These are phyloP conservation scores for Medicago lupulina DNA, from an alignment of 306 rosid species.

Conservation along the genomic window DNA sequence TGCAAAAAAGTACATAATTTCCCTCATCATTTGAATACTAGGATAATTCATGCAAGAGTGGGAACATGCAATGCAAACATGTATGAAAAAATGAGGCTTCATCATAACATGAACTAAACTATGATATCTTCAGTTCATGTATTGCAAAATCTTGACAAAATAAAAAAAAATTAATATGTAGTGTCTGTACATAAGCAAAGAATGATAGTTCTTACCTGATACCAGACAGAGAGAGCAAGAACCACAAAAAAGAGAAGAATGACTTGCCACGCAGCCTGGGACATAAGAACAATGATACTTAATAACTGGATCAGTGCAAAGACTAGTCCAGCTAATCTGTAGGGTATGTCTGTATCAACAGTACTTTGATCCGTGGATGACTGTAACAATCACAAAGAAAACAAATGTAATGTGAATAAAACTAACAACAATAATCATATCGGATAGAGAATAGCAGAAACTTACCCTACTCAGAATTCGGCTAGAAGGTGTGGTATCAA, in stretches of 20 bases:
- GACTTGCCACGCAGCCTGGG: constrained; percentile 84
- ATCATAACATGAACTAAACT: constrained; percentile 12
- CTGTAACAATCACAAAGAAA: constrained; percentile 51
- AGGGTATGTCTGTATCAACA: constrained; percentile 81
- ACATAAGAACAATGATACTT: constrained; percentile 76
- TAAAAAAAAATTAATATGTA: constrained; percentile 3
- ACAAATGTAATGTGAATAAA: not conserved
- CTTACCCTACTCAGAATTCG: constrained; percentile 81
- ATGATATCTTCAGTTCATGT: constrained; percentile 10
- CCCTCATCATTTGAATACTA: constrained; percentile 30
- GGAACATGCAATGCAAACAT: constrained; percentile 19
- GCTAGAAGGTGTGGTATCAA: constrained; percentile 88
- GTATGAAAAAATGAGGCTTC: constrained; percentile 6
- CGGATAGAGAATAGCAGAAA: constrained; percentile 34
- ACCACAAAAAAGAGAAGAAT: constrained; percentile 67
- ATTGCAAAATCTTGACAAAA: not conserved
- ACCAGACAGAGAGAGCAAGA: constrained; percentile 73
- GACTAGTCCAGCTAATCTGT: constrained; percentile 84
- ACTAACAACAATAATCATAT: not conserved
- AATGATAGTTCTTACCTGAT: constrained; percentile 58
- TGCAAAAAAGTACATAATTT: constrained; percentile 41
- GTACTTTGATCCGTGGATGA: constrained; percentile 91
- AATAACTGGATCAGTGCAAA: constrained; percentile 85
- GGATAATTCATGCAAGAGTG: constrained; percentile 19
- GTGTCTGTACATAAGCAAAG: not conserved